phyloP scores from a whole-genome alignment of 2,329 filamentous ascomycete genomes.

The Monilinia aucupariae region DNA sequence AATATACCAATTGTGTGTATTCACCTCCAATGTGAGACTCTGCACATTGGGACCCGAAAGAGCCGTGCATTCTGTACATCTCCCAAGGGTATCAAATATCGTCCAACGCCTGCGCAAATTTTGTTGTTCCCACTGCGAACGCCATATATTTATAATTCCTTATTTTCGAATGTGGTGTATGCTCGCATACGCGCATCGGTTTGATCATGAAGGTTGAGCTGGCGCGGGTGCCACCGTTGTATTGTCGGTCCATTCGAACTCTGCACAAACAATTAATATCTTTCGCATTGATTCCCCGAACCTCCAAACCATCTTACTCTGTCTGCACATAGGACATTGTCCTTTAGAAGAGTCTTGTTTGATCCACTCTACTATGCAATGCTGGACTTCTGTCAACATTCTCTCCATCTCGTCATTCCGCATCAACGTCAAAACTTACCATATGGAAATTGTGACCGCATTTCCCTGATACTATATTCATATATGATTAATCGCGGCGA shows the following conservation, averaged over 20 bases:
- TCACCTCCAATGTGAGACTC: background rate
- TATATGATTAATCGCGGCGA: background rate
- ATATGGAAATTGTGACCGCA: conserved; percentile 98
- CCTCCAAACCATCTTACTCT: conserved; percentile 53
- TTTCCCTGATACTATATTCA: conserved; percentile 73
- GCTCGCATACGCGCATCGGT: background rate
- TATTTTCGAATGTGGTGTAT: background rate
- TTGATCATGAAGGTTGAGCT: background rate
- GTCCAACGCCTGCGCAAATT: conserved; percentile 3
- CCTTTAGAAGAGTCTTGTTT: conserved; percentile 90
- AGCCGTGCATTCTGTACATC: background rate
- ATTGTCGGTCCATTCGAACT: conserved; percentile 15
- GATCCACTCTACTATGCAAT: conserved; percentile 95
- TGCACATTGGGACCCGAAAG: background rate
- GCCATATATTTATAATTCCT: background rate
- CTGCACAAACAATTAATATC: conserved; percentile 4
- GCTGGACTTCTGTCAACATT: conserved; percentile 46
- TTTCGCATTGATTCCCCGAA: background rate
- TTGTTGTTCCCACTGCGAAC: background rate
- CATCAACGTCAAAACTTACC: conserved; percentile 47
- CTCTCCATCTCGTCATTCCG: background rate
- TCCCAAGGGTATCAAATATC: conserved; percentile 13
- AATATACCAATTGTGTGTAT: background rate
- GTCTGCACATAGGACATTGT: conserved; percentile 95
- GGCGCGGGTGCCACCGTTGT: background rate